Evolutionary conservation across 1,284 basidiomycete genomes (phyloP).

Genomic region (Moesziomyces globuligerus): DNA sequence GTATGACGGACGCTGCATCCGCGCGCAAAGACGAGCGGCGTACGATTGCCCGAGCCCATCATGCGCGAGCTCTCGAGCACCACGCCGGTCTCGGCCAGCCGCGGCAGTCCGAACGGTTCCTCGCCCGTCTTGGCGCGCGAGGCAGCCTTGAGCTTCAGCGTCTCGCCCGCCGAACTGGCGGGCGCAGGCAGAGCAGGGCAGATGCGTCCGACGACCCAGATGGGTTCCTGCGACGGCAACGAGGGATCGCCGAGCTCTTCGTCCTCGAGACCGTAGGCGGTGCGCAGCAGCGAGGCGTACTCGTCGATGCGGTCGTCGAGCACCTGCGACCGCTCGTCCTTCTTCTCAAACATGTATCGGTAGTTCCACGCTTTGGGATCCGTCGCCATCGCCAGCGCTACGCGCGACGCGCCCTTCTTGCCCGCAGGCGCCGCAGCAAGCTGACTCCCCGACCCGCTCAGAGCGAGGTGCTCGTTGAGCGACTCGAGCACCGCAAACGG

Average conservation of each 20-base stretch:
- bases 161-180: slow-evolving; percentile 14
- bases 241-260: slow-evolving; percentile 60
- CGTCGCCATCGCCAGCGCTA: slow-evolving; percentile 60
- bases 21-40: slow-evolving; percentile 45
- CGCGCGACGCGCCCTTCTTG: slow-evolving; percentile 38
- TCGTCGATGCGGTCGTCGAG: slow-evolving; percentile 61
- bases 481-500: slow-evolving; percentile 45
- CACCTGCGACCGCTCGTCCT: slow-evolving; percentile 55
- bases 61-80: slow-evolving; percentile 55
- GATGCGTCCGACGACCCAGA: slow-evolving; percentile 62
- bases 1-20: slow-evolving; percentile 50
- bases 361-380: slow-evolving; percentile 63
- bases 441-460: slow-evolving; percentile 33
- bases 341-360: slow-evolving; percentile 66
- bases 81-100: slow-evolving; percentile 41
- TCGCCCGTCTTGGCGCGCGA: not conserved
- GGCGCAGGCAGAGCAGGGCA: slow-evolving; percentile 33
- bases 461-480: slow-evolving; percentile 48
- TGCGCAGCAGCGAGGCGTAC: slow-evolving; percentile 47
- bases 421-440: slow-evolving; percentile 7
- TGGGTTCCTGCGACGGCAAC: slow-evolving; percentile 52
- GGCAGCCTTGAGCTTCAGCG: slow-evolving; percentile 8
- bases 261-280: slow-evolving; percentile 43
- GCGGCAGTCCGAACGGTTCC: slow-evolving; percentile 26
- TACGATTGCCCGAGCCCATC: slow-evolving; percentile 59